Conservation (phyloP, 495 filamentous ascomycete genomes). For the Xanthoparmelia taractica region DNA sequence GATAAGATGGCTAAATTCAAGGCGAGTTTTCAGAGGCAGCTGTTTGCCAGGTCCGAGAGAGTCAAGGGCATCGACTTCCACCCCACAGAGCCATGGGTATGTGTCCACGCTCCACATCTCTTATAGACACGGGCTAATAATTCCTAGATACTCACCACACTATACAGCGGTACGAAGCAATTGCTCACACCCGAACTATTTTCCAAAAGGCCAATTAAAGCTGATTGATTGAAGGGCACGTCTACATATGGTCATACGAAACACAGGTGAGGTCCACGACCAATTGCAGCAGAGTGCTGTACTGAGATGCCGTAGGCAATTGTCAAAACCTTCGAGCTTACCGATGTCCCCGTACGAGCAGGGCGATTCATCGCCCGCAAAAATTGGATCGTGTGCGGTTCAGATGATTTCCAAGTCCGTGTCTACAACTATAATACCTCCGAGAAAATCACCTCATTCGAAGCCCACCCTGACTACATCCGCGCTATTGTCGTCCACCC, state of each 20-base stretch:
- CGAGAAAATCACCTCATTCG: constrained; percentile 96
- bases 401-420: constrained; percentile 94
- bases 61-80: constrained; percentile 98
- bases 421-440: constrained; percentile 99
- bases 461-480: constrained; percentile 98
- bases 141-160: constrained; percentile 72
- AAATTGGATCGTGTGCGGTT: constrained; percentile 99
- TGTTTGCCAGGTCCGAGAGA: constrained; percentile 78
- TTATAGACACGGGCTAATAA: constrained; percentile 27
- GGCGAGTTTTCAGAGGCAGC: constrained; percentile 54
- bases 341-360: constrained; percentile 95
- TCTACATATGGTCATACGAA: constrained; percentile 99
- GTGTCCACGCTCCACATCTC: neutral
- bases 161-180: constrained; percentile 74
- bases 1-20: constrained; percentile 29
- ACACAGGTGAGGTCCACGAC: constrained; percentile 54
- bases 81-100: constrained; percentile 84
- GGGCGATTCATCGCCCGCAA: constrained; percentile 95
- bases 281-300: neutral
- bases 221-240: constrained; percentile 46
- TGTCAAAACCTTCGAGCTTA: constrained; percentile 98
- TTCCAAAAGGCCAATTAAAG: constrained; percentile 41
- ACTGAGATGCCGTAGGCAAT: constrained; percentile 50
- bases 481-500: constrained; percentile 96
- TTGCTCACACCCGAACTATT: neutral